Conservation (phyloP, 2,329 filamentous ascomycete species). For the Microcyclospora pomicola region DNA sequence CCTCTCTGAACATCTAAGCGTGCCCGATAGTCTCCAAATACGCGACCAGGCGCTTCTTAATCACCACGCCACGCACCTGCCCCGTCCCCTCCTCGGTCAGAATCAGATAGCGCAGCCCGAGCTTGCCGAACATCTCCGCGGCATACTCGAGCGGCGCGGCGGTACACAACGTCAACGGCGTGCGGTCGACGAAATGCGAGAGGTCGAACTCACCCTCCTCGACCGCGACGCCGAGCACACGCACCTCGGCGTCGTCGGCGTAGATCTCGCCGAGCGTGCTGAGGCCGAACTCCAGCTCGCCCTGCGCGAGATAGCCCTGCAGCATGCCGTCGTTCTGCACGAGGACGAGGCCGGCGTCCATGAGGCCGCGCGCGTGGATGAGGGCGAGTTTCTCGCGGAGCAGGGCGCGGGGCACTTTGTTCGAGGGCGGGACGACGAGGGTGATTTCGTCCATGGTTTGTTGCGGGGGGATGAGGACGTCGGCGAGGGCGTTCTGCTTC, state of each 20-base stretch:
- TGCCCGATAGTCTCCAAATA: conserved; percentile 30
- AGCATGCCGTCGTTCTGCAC: conserved; percentile 35
- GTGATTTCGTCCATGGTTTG: conserved; percentile 45
- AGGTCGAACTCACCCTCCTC: conserved; percentile 31
- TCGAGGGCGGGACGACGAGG: conserved; percentile 31
- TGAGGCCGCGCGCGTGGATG: conserved; percentile 37
- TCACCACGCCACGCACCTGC: conserved; percentile 38
- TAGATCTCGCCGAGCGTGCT: conserved; percentile 24
- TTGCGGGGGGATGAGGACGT: conserved; percentile 38
- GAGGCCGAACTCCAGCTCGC: conserved; percentile 39
- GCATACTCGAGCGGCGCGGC: conserved; percentile 45
- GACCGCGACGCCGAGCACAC: conserved; percentile 25
- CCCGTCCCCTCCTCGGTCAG: conserved; percentile 40
- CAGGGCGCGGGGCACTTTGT: conserved; percentile 29
- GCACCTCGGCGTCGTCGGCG: conserved; percentile 20
- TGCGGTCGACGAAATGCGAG: conserved; percentile 39
- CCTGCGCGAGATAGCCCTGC: conserved; percentile 42
- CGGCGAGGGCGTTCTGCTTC: conserved; percentile 25
- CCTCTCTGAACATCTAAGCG: too few relatives aligned
- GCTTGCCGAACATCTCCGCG: conserved; percentile 46
- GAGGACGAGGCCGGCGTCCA: conserved; percentile 45
- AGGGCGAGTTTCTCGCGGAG: conserved; percentile 34
- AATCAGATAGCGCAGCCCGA: conserved; percentile 41
- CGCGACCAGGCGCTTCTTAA: conserved; percentile 44
- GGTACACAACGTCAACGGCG: conserved; percentile 37